Evolutionary conservation across 1,139 yeast species (phyloP).

Genomic region (Entelexis paramagnoliae): DNA sequence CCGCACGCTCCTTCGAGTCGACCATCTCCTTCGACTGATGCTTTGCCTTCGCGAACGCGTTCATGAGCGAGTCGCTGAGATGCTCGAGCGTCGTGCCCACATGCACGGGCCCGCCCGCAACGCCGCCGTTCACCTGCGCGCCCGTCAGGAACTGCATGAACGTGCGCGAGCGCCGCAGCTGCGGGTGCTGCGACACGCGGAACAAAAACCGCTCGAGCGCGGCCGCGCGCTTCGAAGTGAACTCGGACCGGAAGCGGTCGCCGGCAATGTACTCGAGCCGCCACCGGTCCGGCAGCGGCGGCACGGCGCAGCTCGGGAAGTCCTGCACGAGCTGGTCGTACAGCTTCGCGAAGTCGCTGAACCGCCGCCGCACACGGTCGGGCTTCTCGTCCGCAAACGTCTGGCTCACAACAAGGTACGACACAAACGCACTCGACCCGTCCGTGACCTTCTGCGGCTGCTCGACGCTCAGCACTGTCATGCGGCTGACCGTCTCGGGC

Average conservation of each 20-base stretch:
- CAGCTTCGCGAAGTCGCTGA: slow-evolving; percentile 70
- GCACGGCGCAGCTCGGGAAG: slow-evolving; percentile 75
- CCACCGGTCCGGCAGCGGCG: slow-evolving; percentile 91
- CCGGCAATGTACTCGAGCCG: slow-evolving; percentile 88
- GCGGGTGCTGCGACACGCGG: slow-evolving; percentile 65
- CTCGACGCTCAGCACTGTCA: slow-evolving; percentile 35
- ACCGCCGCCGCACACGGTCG: slow-evolving; percentile 60
- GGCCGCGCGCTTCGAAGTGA: slow-evolving; percentile 73
- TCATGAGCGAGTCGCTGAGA: slow-evolving; percentile 78
- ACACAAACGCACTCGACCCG: slow-evolving; percentile 46
- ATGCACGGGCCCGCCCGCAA: slow-evolving; percentile 14
- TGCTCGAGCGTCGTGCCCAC: slow-evolving; percentile 16
- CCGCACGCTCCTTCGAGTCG: slow-evolving; percentile 72
- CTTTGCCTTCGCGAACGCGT: slow-evolving; percentile 75
- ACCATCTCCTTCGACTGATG: slow-evolving; percentile 68
- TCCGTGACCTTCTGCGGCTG: slow-evolving; percentile 75
- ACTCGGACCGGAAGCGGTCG: slow-evolving; percentile 73
- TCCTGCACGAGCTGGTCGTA: slow-evolving; percentile 66
- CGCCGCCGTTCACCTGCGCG: background rate
- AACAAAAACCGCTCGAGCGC: slow-evolving; percentile 68
- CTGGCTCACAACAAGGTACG: slow-evolving; percentile 52
- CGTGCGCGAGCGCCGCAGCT: slow-evolving; percentile 57
- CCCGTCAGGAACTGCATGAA: slow-evolving; percentile 72
- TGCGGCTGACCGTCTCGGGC: slow-evolving; percentile 15
- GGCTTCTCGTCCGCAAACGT: slow-evolving; percentile 16